Evolutionary conservation across 176 grass and related monocot genomes (phyloP).

Genomic region (Ananas comosus): DNA sequence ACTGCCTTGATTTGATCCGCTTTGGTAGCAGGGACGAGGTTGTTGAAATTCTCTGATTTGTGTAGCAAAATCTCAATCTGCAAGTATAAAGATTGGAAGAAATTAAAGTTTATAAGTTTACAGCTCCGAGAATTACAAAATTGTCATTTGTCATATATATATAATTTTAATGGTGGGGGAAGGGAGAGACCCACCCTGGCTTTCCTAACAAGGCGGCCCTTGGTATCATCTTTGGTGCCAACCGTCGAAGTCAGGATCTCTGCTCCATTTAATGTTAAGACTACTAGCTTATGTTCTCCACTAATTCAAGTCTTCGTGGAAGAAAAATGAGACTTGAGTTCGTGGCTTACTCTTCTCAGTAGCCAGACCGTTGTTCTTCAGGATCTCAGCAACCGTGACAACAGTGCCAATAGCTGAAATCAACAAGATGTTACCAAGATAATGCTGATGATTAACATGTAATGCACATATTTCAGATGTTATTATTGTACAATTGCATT

Average conservation of each 20-base stretch:
- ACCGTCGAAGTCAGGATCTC: constrained; percentile 90
- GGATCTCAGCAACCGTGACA: constrained; percentile 83
- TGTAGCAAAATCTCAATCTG: constrained; percentile 84
- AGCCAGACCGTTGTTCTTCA: constrained; percentile 81
- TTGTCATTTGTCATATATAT: neutral
- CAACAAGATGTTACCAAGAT: neutral
- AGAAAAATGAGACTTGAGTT: neutral
- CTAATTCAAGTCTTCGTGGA: neutral
- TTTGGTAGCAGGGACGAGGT: constrained; percentile 44
- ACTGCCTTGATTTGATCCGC: constrained; percentile 28
- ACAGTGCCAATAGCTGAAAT: constrained; percentile 73
- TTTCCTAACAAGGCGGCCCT: constrained; percentile 78
- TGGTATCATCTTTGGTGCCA: constrained; percentile 64
- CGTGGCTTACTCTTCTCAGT: constrained; percentile 55
- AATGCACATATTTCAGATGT: neutral
- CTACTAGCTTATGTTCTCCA: neutral
- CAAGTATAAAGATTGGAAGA: constrained; percentile 3
- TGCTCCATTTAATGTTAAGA: constrained; percentile 7
- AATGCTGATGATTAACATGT: neutral
- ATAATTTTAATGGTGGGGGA: neutral
- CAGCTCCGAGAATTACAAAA: neutral
- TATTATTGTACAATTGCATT: no score
- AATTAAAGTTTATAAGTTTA: neutral
- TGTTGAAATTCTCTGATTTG: constrained; percentile 62
- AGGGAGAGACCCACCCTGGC: constrained; percentile 42